These are phyloP conservation scores for Pseudopyricularia javanii DNA, from an alignment of 2,329 filamentous ascomycete species.

Conservation along the genomic window DNA sequence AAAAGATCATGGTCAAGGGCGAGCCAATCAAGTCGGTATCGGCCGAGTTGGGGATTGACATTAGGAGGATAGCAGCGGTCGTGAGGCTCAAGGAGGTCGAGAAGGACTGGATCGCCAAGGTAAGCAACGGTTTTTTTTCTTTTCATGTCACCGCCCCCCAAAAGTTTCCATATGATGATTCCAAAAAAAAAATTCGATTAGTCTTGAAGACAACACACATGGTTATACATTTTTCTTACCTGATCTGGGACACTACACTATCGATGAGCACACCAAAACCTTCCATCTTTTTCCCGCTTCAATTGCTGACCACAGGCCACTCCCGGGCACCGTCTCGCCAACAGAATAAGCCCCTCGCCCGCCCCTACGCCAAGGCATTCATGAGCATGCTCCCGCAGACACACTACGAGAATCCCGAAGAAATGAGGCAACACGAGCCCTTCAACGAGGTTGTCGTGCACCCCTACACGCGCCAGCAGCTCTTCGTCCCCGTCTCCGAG, in stretches of 20 bases:
- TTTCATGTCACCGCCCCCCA: neutral
- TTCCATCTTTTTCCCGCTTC: conserved; percentile 6
- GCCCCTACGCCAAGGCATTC: conserved; percentile 65
- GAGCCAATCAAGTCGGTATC: conserved; percentile 66
- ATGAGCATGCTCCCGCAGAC: conserved; percentile 64
- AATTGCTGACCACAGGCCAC: neutral
- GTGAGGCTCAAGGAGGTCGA: conserved; percentile 79
- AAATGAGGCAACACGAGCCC: conserved; percentile 35
- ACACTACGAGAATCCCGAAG: conserved; percentile 37
- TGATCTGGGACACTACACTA: conserved; percentile 28
- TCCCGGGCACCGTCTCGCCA: neutral
- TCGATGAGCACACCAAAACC: neutral
- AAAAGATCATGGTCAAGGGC: conserved; percentile 50
- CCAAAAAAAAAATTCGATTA: conserved; percentile 79
- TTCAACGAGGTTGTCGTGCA: conserved; percentile 57
- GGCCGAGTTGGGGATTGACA: conserved; percentile 64
- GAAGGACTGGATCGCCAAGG: conserved; percentile 62
- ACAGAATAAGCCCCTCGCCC: conserved; percentile 66
- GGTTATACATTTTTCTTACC: conserved; percentile 77
- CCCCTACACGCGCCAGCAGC: conserved; percentile 46
- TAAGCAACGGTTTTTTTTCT: conserved; percentile 32
- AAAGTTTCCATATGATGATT: conserved; percentile 38
- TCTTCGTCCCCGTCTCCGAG: conserved; percentile 53
- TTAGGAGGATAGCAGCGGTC: conserved; percentile 74
- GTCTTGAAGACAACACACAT: conserved; percentile 93